Base-by-base conservation (phyloP, 176 grass and related monocot species). In the Oryza punctata region DNA sequence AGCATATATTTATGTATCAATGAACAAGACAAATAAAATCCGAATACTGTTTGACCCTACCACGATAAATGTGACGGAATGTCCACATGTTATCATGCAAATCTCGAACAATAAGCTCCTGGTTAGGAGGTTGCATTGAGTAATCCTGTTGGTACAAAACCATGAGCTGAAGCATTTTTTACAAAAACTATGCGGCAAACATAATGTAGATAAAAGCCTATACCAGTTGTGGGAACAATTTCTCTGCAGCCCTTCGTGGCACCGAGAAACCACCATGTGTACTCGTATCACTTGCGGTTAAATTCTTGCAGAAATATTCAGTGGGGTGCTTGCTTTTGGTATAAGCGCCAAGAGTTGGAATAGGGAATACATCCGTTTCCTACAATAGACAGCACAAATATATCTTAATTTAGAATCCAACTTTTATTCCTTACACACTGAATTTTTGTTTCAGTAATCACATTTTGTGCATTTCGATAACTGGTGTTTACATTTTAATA, bases 51-150 rank as follows among this genome's bases (percentile, higher is more conserved):
- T 79, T 73, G 69, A 73, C 82, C 85, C 64, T 99, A 99, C 96
- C 96, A 83, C 96, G 96, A 89, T 99, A 96, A 85, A 99, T 99
- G 91, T 99, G 96, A 82, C 96, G 91, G 52, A 99, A 99, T 78
- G 96, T 99, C 96, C 96, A 99, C 76, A 95, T 74, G 33, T 96
- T 96, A 21, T 99, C 96, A 61, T 99, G 96, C 83, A 99, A 86
- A 85, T 99, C 96, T 44, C 93, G 90, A 11, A 99, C 96, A 50
- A 94, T 87, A 64, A 99, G 93, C 75, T 99, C 96, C 63, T 99
- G 96, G 44, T 92, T 99, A 52, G 93, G 96, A 69, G 96, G 96
- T 75, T 96, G 96, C 93, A 94, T 96, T 38, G 96, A 84, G 83
- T 91, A 94, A 91, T 99, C 96, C 96, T 99, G 72, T 52, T 23